Percentiles rank a stretch among this genome's conserved stretches.
Conservation (phyloP, 2,329 filamentous ascomycete genomes). For the Aureobasidium melanogenum region DNA sequence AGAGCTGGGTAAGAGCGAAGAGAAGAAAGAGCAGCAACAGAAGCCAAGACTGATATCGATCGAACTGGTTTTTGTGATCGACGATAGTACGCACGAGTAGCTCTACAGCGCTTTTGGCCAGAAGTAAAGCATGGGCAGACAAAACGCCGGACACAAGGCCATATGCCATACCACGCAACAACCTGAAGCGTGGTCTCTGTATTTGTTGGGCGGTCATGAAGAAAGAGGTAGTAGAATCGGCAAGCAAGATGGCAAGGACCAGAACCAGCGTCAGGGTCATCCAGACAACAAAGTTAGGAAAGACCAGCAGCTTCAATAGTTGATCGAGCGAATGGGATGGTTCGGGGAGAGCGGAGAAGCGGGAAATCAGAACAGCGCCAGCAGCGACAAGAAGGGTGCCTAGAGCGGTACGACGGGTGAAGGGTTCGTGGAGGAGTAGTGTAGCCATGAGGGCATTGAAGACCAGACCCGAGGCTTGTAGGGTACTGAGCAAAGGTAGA, state of each 20-base stretch:
- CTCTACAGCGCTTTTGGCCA: constrained; percentile 95
- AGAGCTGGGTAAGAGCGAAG: constrained; percentile 82
- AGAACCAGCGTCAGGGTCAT: constrained; percentile 40
- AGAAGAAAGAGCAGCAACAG: constrained; percentile 73
- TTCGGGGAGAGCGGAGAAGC: constrained; percentile 88
- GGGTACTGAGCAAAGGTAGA: constrained; percentile 83
- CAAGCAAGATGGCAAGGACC: constrained; percentile 37
- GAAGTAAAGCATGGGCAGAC: constrained; percentile 83
- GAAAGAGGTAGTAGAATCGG: constrained; percentile 35
- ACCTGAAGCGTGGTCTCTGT: constrained; percentile 39
- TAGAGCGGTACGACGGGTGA: constrained; percentile 84
- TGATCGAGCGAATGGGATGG: constrained; percentile 83
- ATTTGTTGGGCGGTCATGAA: constrained; percentile 24
- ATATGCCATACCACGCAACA: constrained; percentile 76
- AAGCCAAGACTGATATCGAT: constrained; percentile 89
- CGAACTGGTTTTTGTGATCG: constrained; percentile 85
- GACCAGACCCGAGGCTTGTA: constrained; percentile 91
- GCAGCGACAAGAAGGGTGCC: constrained; percentile 81
- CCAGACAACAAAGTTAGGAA: constrained; percentile 48
- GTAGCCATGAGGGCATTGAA: constrained; percentile 99
- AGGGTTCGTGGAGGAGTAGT: constrained; percentile 83
- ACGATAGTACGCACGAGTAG: constrained; percentile 78
- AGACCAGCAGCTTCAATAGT: constrained; percentile 64
- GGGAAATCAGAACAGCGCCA: constrained; percentile 84
- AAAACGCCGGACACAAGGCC: constrained; percentile 82